Evolutionary conservation across 257 asterid genomes (phyloP).

Genomic region (Solanum pennellii): DNA sequence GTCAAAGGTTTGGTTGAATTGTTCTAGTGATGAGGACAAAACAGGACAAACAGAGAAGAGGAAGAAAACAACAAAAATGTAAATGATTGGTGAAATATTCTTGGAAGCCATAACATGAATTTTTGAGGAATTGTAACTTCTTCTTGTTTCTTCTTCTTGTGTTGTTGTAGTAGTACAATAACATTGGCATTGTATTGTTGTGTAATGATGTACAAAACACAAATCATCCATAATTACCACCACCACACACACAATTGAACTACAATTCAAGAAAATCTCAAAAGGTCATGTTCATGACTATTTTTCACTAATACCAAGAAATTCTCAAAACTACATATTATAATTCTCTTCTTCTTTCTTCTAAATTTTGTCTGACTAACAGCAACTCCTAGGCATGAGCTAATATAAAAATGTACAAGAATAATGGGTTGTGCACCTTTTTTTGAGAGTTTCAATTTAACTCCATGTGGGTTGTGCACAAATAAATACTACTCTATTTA

Average conservation of each 20-base stretch:
- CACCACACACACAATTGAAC: neutral
- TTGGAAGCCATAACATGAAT: slow-evolving; percentile 26
- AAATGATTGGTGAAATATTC: slow-evolving; percentile 39
- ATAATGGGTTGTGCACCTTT: neutral
- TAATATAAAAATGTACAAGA: slow-evolving; percentile 15
- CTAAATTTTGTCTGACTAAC: slow-evolving; percentile 28
- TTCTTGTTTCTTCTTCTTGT: slow-evolving; percentile 18
- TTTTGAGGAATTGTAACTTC: slow-evolving; percentile 12
- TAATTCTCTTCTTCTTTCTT: neutral
- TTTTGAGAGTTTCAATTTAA: slow-evolving; percentile 19
- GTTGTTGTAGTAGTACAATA: neutral
- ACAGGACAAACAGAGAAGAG: slow-evolving; percentile 41
- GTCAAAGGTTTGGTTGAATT: slow-evolving; percentile 38
- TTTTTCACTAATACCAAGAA: neutral
- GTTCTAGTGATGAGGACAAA: slow-evolving; percentile 7
- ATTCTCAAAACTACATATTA: neutral
- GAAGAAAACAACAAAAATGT: slow-evolving; percentile 41
- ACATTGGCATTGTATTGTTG: slow-evolving; percentile 34
- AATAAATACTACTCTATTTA: slow-evolving; percentile 36
- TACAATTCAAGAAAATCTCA: slow-evolving; percentile 2
- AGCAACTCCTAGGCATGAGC: slow-evolving; percentile 39
- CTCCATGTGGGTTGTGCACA: slow-evolving; percentile 55
- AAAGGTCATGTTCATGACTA: slow-evolving; percentile 32
- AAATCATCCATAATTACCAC: slow-evolving; percentile 17
- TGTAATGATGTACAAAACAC: slow-evolving; percentile 22